Base-by-base conservation (phyloP, 805 yeast genomes). In the Tetrapisispora fleetii region DNA sequence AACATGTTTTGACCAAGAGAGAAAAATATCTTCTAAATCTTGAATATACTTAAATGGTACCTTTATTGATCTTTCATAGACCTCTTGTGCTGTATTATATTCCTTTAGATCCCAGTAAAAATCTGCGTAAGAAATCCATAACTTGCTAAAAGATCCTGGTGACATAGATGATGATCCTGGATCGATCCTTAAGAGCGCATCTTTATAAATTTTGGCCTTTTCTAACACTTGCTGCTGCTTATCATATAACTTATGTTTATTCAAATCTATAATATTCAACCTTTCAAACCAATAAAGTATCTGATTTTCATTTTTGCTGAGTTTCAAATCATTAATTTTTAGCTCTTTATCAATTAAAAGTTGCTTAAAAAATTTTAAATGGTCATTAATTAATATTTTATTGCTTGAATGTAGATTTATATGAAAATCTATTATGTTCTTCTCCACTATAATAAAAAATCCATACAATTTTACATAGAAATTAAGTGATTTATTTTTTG, bases 1-100 rank as follows among this genome's bases (percentile, higher is more conserved):
- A 50, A 82, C 83, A 64, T 78, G 67, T 49, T 84, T 84, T 6
- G 83, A 72, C 96, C 96, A 90, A 17, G 73, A 75, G n/a, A 78
- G 67, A 76, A 88, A 85, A 7, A 90, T 63, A 2, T 74, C 75
- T 2, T 81, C 85, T 19, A 88, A 65, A 51, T 88, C 96, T 21
- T 77, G 76, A 0, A 79, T 66, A 16, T 73, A 65, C 24, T 69
- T 73, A 64, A 75, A 88, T 6, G 89, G 90, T 0, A 89, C 90
- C 48, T 80, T 79, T 1, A 79, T 68, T 0, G 91, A 82, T 44
- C 80, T 80, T 36, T 79, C 77, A 48, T 75, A 77, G 6, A 89
- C 75, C 17, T 76, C 69, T 52, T 84, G 66, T 0, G 90, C 88
- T 0, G 85, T 77, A 17, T 68, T 69, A 11, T 73, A 53, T 54